A percentile compares a stretch with the other conserved stretches of the same genome.
Evolutionary conservation across 169 alveolate species (phyloP).

Genomic region (Eimeria necatrix): DNA sequence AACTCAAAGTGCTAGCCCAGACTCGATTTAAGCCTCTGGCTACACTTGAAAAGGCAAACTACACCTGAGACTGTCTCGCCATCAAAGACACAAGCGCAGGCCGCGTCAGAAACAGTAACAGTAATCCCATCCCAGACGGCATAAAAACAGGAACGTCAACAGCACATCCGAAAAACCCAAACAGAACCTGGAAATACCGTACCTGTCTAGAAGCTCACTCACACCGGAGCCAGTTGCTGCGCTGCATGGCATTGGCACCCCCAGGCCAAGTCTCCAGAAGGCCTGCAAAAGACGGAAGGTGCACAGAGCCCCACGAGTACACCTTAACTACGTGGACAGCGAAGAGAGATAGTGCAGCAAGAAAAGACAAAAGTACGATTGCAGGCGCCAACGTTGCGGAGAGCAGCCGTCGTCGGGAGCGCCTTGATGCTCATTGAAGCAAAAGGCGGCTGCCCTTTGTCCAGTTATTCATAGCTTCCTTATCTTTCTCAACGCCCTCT

Average conservation of each 20-base stretch:
- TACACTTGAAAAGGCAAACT: neutral
- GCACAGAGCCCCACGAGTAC: no score
- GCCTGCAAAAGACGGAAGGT: neutral
- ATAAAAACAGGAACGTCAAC: no score
- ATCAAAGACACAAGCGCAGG: neutral
- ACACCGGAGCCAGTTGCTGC: constrained; percentile 60
- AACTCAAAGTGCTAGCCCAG: neutral
- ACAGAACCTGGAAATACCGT: neutral
- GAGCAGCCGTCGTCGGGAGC: no score
- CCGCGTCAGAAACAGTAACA: neutral
- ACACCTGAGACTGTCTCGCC: neutral
- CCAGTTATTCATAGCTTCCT: no score
- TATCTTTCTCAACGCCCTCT: no score
- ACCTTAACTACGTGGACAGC: neutral
- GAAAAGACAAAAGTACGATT: neutral
- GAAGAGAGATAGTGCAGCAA: no score
- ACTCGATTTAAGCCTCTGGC: neutral
- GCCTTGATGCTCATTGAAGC: no score
- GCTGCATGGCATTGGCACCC: constrained; percentile 60
- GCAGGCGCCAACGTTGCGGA: neutral
- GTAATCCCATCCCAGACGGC: neutral
- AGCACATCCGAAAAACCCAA: no score
- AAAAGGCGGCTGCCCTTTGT: no score
- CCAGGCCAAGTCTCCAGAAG: constrained; percentile 65
- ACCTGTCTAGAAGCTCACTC: constrained; percentile 39